Evolutionary conservation across 2,329 filamentous ascomycete genomes (phyloP).

Genomic region (Penicillium sp.): DNA sequence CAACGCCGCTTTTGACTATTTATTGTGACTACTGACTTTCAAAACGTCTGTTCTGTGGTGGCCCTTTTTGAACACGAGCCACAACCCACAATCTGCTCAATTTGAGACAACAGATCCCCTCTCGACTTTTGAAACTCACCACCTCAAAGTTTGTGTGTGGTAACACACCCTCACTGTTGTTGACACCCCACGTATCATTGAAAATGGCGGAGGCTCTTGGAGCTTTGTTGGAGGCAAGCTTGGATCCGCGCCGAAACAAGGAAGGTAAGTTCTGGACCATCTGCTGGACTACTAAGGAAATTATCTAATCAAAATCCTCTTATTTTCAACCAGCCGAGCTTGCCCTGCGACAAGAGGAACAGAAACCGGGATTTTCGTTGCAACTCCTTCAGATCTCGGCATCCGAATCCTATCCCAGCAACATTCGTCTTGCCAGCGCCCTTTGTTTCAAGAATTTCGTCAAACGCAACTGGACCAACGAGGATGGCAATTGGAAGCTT

Average conservation of each 20-base stretch:
- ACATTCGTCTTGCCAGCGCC: conserved; percentile 78
- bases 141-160: too few relatives aligned
- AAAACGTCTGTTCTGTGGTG: conserved; percentile 12
- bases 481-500: conserved; percentile 89
- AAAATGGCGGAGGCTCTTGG: conserved; percentile 58
- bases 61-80: conserved; percentile 2
- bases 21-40: conserved; percentile 13
- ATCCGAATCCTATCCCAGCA: conserved; percentile 62
- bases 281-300: background rate
- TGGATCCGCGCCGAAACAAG: conserved; percentile 81
- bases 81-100: background rate
- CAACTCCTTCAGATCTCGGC: conserved; percentile 85
- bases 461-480: conserved; percentile 88
- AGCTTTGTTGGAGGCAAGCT: conserved; percentile 75
- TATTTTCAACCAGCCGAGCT: conserved; percentile 61
- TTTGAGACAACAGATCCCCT: background rate
- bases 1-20: conserved; percentile 14
- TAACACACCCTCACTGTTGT: conserved; percentile 11
- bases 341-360: conserved; percentile 70
- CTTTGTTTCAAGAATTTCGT: conserved; percentile 99
- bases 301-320: background rate
- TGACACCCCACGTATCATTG: conserved; percentile 24
- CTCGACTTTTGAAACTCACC: too few relatives aligned
- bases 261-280: conserved; percentile 58
- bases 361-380: conserved; percentile 81